Conservation (phyloP, 2,329 filamentous ascomycete genomes). For the Talaromyces sp. region DNA sequence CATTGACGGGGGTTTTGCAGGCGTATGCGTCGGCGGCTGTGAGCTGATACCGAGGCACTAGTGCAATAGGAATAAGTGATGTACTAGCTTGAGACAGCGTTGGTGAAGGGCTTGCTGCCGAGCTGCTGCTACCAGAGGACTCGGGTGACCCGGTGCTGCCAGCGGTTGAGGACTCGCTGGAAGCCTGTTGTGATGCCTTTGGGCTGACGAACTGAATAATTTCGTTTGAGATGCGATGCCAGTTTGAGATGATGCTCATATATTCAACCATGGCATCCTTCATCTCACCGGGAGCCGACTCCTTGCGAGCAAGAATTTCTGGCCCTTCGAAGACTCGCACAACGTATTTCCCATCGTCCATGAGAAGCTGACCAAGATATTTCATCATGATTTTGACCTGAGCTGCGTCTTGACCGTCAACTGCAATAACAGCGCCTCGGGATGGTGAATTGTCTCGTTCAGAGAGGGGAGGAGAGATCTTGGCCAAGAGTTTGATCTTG, state of each 20-base stretch:
- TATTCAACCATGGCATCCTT: slow-evolving; percentile 57
- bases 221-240: slow-evolving; percentile 73
- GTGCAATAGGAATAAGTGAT: slow-evolving; percentile 62
- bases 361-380: slow-evolving; percentile 58
- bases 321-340: slow-evolving; percentile 53
- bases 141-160: slow-evolving; percentile 15
- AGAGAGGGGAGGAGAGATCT: slow-evolving; percentile 68
- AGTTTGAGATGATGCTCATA: slow-evolving; percentile 65
- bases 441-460: slow-evolving; percentile 36
- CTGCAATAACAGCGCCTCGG: slow-evolving; percentile 76
- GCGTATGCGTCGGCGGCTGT: slow-evolving; percentile 75
- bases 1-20: slow-evolving; percentile 68
- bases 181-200: slow-evolving; percentile 24
- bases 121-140: slow-evolving; percentile 29
- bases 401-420: slow-evolving; percentile 70
- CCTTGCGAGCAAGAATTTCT: slow-evolving; percentile 28
- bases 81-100: slow-evolving; percentile 7
- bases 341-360: slow-evolving; percentile 52
- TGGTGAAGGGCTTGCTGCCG: slow-evolving; percentile 11
- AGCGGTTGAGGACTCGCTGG: slow-evolving; percentile 21
- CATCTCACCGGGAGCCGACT: slow-evolving; percentile 33
- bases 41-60: slow-evolving; percentile 78
- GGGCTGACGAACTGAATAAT: slow-evolving; percentile 60
- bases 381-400: slow-evolving; percentile 65
- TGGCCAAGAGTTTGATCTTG: slow-evolving; percentile 73